Evolutionary conservation across 176 grass and related monocot species (phyloP).

Genomic region (Paspalum notatum): DNA sequence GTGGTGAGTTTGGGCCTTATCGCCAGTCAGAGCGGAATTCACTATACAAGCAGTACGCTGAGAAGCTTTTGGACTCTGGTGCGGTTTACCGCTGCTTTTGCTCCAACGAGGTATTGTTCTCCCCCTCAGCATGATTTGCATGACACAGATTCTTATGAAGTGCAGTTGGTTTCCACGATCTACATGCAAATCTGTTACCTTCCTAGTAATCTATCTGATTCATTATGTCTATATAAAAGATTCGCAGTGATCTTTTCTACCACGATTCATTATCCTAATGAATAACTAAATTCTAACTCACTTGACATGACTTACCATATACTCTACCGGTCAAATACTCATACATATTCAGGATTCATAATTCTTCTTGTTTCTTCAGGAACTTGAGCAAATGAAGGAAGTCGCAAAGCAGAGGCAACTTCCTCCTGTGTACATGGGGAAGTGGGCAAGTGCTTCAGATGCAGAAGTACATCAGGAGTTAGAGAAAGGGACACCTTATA

Average conservation of each 20-base stretch:
- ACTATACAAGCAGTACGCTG: conserved; percentile 82
- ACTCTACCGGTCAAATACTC: background rate
- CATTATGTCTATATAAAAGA: background rate
- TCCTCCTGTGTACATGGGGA: conserved; percentile 91
- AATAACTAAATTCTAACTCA: background rate
- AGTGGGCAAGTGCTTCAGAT: conserved; percentile 86
- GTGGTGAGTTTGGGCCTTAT: conserved; percentile 88
- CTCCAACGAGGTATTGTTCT: conserved; percentile 68
- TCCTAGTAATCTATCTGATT: background rate
- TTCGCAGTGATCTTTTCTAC: background rate
- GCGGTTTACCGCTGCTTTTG: conserved; percentile 95
- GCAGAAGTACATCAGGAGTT: conserved; percentile 69
- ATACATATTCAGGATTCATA: background rate
- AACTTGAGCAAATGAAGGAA: conserved; percentile 99
- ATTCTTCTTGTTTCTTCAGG: conserved; percentile 45
- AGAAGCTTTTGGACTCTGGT: conserved; percentile 77
- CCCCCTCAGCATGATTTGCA: background rate
- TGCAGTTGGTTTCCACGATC: background rate
- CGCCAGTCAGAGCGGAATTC: conserved; percentile 89
- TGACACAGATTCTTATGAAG: background rate
- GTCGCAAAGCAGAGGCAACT: conserved; percentile 79
- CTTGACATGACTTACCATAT: background rate
- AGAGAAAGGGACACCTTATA: conserved; percentile 85
- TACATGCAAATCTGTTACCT: background rate
- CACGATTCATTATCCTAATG: background rate